phyloP scores from a whole-genome alignment of 2,329 filamentous ascomycete species.

The Neofusicoccum ribis region DNA sequence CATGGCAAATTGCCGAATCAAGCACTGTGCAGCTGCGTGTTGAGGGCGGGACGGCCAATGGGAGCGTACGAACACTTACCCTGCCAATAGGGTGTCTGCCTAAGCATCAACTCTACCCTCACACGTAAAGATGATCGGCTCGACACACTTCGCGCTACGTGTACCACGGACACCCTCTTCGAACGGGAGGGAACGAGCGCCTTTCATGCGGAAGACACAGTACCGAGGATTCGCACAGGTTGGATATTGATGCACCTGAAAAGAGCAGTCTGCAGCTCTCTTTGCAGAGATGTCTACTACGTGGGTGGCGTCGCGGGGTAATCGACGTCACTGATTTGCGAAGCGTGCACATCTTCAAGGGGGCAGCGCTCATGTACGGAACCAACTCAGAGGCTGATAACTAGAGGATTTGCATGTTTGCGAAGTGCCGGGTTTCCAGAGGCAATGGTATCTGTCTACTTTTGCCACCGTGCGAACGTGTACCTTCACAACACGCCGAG shows the following conservation, averaged over 20 bases:
- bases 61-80: background rate
- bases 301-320: background rate
- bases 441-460: too few relatives aligned
- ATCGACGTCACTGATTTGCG: background rate
- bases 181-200: background rate
- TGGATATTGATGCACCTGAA: background rate
- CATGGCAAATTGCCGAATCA: background rate
- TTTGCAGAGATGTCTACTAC: background rate
- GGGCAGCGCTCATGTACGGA: background rate
- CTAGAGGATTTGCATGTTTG: too few relatives aligned
- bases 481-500: too few relatives aligned
- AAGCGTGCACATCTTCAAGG: background rate
- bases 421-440: too few relatives aligned
- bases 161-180: background rate
- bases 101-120: background rate
- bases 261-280: background rate
- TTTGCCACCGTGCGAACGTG: too few relatives aligned
- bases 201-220: background rate
- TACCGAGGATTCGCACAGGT: background rate
- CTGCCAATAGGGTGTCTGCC: background rate
- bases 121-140: constrained; percentile 7
- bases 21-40: background rate
- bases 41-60: background rate
- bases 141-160: constrained; percentile 7
- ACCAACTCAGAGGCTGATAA: background rate